Percentiles rank a stretch among this genome's conserved stretches.
Evolutionary conservation across 805 yeast species (phyloP).

Genomic region (Candida multigemmis): DNA sequence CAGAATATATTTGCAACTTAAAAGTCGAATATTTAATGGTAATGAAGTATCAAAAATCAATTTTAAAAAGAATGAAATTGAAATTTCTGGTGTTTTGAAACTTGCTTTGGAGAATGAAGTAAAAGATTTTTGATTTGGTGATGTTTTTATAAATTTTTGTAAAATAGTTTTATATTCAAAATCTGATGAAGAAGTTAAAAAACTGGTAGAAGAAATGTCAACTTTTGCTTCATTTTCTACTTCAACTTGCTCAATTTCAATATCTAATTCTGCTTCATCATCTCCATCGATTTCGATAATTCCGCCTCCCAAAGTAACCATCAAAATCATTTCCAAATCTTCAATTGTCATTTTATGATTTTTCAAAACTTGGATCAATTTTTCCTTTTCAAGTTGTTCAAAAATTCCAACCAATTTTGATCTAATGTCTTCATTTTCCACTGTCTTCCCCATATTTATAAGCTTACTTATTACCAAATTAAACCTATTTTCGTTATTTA

Average conservation of each 20-base stretch:
- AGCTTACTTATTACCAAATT: conserved; percentile 8
- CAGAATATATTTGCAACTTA: conserved; percentile 29
- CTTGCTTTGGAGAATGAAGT: conserved; percentile 9
- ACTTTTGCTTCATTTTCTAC: conserved; percentile 12
- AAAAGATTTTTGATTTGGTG: conserved; percentile 4
- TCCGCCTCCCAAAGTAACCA: conserved; percentile 61
- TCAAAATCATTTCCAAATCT: conserved; percentile 48
- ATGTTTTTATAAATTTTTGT: conserved; percentile 3
- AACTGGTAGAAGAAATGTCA: conserved; percentile 7
- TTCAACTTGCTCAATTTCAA: conserved; percentile 19
- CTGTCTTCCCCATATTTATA: conserved; percentile 5
- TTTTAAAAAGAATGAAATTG: conserved; percentile 52
- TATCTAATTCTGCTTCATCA: conserved; percentile 13
- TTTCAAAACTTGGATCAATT: conserved; percentile 9
- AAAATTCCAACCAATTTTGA: conserved; percentile 7
- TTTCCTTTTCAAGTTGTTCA: conserved; percentile 10
- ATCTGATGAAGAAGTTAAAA: conserved; percentile 9
- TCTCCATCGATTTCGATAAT: no score
- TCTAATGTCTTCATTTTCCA: conserved; percentile 9
- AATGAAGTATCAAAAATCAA: conserved; percentile 46
- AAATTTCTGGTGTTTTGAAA: conserved; percentile 32
- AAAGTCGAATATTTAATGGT: conserved; percentile 49
- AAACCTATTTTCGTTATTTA: no score
- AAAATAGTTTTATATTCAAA: conserved; percentile 19
- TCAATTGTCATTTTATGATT: conserved; percentile 13